Percentiles rank a stretch among this genome's conserved stretches.
Conservation (phyloP, 1,139 yeast species). For the Eremothecium gossypii region DNA sequence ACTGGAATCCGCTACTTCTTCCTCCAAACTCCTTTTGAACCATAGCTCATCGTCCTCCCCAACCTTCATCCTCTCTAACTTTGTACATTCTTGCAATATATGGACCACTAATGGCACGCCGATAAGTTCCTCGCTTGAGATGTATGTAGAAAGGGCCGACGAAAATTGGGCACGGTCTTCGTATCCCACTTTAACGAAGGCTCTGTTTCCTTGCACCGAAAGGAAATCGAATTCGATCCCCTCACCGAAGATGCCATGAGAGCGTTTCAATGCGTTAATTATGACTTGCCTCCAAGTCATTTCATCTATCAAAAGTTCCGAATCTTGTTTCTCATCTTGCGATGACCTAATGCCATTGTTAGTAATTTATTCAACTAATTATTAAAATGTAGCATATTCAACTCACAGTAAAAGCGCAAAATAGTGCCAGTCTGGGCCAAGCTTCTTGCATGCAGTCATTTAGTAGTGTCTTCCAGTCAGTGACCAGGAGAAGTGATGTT, state of each 20-base stretch:
- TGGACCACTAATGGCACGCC: constrained; percentile 20
- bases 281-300: constrained; percentile 34
- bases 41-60: constrained; percentile 23
- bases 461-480: too few relatives aligned
- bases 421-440: constrained; percentile 21
- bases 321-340: constrained; percentile 14
- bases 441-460: constrained; percentile 1
- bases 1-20: constrained; percentile 12
- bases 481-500: too few relatives aligned
- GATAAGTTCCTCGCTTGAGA: constrained; percentile 22
- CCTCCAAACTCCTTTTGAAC: constrained; percentile 20
- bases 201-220: constrained; percentile 16
- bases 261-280: constrained; percentile 26
- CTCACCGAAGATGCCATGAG: constrained; percentile 35
- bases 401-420: constrained; percentile 22
- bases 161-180: constrained; percentile 26
- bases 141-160: constrained; percentile 28
- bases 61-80: constrained; percentile 11
- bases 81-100: constrained; percentile 15
- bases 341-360: constrained; percentile 13
- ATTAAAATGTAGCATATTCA: background rate
- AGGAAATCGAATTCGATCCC: constrained; percentile 30
- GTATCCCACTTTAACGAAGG: constrained; percentile 23
- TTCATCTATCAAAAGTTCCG: constrained; percentile 23
- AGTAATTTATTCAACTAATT: background rate